Percentiles rank a stretch among this genome's conserved stretches.
phyloP scores from a whole-genome alignment of 1,139 yeast species.

The Sugiyamaella sp. region DNA sequence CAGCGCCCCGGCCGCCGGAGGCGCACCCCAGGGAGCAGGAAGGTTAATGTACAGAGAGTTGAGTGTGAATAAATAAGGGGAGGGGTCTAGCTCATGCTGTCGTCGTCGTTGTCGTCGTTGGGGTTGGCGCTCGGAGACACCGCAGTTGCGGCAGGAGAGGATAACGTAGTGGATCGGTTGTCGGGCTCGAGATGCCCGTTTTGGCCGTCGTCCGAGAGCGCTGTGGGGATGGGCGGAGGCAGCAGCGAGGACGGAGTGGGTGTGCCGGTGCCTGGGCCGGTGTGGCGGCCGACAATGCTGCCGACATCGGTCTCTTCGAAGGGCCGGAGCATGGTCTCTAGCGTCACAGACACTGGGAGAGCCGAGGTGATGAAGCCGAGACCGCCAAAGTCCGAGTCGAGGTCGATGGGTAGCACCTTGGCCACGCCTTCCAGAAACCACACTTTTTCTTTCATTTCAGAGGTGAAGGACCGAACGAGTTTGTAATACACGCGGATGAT shows the following conservation, averaged over 20 bases:
- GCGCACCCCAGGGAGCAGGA: neutral
- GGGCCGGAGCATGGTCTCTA: constrained; percentile 16
- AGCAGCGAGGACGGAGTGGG: constrained; percentile 2
- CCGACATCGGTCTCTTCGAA: constrained; percentile 15
- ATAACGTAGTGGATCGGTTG: too few species aligned
- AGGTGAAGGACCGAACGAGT: constrained; percentile 74
- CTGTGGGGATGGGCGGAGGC: neutral
- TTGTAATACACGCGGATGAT: constrained; percentile 89
- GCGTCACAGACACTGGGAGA: constrained; percentile 33
- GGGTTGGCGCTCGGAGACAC: too few species aligned
- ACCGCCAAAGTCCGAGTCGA: constrained; percentile 44
- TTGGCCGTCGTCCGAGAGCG: constrained; percentile 8
- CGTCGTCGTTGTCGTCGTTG: neutral
- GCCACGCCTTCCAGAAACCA: constrained; percentile 96
- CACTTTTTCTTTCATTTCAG: constrained; percentile 83
- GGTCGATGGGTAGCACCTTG: constrained; percentile 58
- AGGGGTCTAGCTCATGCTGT: neutral
- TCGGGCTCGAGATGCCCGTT: too few species aligned
- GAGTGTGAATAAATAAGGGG: neutral
- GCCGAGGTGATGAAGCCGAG: constrained; percentile 44
- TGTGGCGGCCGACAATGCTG: neutral
- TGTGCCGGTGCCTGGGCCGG: neutral
- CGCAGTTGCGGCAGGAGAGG: neutral
- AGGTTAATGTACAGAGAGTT: neutral
- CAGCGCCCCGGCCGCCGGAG: constrained; percentile 2